Conservation (phyloP, 2,329 filamentous ascomycete genomes). For the Diaporthe destruens region DNA sequence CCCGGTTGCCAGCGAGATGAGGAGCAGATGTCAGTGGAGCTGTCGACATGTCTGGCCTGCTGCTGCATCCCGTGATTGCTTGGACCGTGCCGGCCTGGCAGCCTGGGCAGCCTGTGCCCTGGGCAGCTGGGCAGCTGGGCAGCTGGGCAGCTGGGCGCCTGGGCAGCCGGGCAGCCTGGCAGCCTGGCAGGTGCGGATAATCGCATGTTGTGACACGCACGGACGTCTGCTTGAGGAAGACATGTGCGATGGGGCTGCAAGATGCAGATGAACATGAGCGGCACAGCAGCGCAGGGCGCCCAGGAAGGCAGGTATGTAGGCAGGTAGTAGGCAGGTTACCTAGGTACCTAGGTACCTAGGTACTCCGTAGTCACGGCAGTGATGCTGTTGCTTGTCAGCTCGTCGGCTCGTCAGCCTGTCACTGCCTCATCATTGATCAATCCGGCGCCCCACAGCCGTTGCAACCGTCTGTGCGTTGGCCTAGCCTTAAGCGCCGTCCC, state of each 20-base stretch:
- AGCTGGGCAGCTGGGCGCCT: too few species aligned
- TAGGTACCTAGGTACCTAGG: not conserved
- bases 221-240: not conserved
- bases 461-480: constrained; percentile 7
- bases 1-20: constrained; percentile 21
- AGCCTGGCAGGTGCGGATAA: too few species aligned
- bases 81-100: too few species aligned
- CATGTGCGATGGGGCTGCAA: not conserved
- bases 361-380: not conserved
- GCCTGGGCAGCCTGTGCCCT: too few species aligned
- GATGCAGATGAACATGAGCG: too few species aligned
- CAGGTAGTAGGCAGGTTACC: too few species aligned
- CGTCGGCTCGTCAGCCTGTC: not conserved
- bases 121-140: too few species aligned
- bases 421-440: constrained; percentile 30
- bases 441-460: constrained; percentile 23
- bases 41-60: too few species aligned
- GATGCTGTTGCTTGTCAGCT: not conserved
- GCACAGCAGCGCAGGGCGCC: not conserved
- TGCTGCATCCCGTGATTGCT: too few species aligned
- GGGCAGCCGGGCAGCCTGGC: too few species aligned
- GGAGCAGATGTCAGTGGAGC: too few species aligned
- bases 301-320: not conserved
- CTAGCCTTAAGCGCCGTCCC: constrained; percentile 2
- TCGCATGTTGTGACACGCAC: not conserved